A percentile compares a stretch with the other conserved stretches of the same genome.
These are phyloP conservation scores for Paramecium sexaurelia DNA, from an alignment of 73 alveolate genomes.

Conservation along the genomic window DNA sequence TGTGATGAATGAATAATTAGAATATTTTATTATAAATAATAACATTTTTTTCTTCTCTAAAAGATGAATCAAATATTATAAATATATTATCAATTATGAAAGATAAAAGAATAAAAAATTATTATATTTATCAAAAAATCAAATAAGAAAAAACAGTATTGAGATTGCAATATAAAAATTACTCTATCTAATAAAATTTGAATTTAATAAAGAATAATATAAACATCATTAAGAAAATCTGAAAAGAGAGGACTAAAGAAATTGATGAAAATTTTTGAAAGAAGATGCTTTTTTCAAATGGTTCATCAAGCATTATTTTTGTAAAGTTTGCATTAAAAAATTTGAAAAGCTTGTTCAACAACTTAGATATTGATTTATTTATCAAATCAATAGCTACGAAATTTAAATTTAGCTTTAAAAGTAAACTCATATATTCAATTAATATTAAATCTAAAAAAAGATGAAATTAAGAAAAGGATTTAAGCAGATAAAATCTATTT, in stretches of 20 bases:
- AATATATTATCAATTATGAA: too few relatives aligned
- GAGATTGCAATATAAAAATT: neutral
- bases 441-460: neutral
- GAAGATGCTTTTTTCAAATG: neutral
- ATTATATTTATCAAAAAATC: too few relatives aligned
- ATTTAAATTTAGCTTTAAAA: neutral
- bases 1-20: too few relatives aligned
- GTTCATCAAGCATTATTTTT: neutral
- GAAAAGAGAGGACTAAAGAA: neutral
- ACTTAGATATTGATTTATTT: conserved; percentile 19
- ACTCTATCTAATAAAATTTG: neutral
- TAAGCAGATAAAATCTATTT: neutral
- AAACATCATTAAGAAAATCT: neutral
- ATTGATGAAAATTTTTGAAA: neutral
- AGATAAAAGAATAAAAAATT: too few relatives aligned
- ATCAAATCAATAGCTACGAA: conserved; percentile 16
- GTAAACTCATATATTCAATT: neutral
- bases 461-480: neutral
- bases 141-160: neutral
- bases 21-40: too few relatives aligned
- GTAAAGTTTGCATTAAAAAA: neutral
- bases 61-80: too few relatives aligned
- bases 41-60: too few relatives aligned
- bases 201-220: neutral
- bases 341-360: neutral